Conservation (phyloP, 768 basidiomycete genomes). For the Vishniacozyma victoriae region DNA sequence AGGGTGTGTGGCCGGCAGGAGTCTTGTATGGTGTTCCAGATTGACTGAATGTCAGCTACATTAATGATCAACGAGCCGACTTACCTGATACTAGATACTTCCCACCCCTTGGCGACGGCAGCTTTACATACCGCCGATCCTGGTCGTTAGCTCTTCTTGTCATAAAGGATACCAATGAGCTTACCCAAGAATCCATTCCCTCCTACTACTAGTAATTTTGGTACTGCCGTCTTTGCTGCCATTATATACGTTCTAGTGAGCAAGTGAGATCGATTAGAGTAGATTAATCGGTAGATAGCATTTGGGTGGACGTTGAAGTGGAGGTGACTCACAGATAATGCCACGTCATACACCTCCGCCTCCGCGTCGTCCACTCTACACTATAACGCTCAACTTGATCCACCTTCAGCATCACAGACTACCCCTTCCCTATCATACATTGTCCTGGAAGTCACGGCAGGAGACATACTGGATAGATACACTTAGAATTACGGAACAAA, state of each 20-base stretch:
- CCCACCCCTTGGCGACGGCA: conserved; percentile 75
- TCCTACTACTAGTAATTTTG: conserved; percentile 83
- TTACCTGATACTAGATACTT: conserved; percentile 85
- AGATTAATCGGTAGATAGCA: too few relatives aligned
- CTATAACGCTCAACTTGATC: too few relatives aligned
- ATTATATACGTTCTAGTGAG: background rate
- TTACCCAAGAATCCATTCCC: conserved; percentile 95
- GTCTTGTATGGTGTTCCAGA: conserved; percentile 80
- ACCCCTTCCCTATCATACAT: too few relatives aligned
- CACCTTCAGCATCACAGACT: too few relatives aligned
- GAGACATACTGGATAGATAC: too few relatives aligned
- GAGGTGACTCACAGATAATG: too few relatives aligned
- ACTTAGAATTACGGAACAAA: too few relatives aligned
- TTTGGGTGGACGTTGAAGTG: too few relatives aligned
- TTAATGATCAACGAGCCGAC: conserved; percentile 3
- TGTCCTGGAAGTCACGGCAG: too few relatives aligned
- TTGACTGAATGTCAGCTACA: conserved; percentile 54
- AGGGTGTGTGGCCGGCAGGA: conserved; percentile 81
- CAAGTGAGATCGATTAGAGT: too few relatives aligned
- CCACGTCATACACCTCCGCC: too few relatives aligned
- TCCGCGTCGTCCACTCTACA: too few relatives aligned
- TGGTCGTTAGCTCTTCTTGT: conserved; percentile 42
- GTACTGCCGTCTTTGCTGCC: conserved; percentile 12
- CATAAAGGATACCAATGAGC: conserved; percentile 6
- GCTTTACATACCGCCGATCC: conserved; percentile 88